These are phyloP conservation scores for Leptomonas pyrrhocoris DNA, from an alignment of 208 protist genomes.

Conservation along the genomic window DNA sequence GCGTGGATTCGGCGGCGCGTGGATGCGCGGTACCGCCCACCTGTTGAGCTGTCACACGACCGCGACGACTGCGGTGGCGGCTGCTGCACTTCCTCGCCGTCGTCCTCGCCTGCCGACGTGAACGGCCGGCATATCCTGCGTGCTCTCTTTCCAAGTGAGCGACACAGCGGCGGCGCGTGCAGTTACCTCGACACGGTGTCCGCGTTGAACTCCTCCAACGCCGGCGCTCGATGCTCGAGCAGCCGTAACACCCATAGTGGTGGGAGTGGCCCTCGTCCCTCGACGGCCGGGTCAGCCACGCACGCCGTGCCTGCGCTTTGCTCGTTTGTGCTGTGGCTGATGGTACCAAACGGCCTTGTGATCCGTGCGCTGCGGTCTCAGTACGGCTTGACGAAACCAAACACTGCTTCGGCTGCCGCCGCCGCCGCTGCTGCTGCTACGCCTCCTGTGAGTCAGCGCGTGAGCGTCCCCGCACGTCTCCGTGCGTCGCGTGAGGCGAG, in stretches of 20 bases:
- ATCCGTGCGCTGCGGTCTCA: slow-evolving; percentile 5
- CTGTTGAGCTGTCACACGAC: background rate
- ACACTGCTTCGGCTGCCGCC: background rate
- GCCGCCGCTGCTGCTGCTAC: no score
- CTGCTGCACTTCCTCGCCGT: background rate
- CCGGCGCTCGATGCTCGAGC: background rate
- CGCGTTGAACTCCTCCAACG: no score
- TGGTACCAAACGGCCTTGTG: slow-evolving; percentile 32
- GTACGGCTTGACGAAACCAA: background rate
- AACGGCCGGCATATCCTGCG: no score
- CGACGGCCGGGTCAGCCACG: background rate
- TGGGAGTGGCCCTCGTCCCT: background rate
- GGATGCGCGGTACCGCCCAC: slow-evolving; percentile 7
- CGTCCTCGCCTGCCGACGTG: background rate
- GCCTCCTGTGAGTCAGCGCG: no score
- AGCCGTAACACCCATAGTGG: background rate
- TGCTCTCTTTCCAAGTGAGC: no score
- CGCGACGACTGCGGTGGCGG: background rate
- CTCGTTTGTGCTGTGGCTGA: slow-evolving; percentile 32
- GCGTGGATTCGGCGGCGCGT: slow-evolving; percentile 19
- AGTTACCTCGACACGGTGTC: no score
- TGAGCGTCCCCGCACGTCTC: background rate
- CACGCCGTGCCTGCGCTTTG: slow-evolving; percentile 27
- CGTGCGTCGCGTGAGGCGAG: background rate
- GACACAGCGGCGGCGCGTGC: no score